Percentiles rank a stretch among this genome's conserved stretches.
Conservation (phyloP, 2,329 filamentous ascomycete genomes). For the Fusarium annulatum region DNA sequence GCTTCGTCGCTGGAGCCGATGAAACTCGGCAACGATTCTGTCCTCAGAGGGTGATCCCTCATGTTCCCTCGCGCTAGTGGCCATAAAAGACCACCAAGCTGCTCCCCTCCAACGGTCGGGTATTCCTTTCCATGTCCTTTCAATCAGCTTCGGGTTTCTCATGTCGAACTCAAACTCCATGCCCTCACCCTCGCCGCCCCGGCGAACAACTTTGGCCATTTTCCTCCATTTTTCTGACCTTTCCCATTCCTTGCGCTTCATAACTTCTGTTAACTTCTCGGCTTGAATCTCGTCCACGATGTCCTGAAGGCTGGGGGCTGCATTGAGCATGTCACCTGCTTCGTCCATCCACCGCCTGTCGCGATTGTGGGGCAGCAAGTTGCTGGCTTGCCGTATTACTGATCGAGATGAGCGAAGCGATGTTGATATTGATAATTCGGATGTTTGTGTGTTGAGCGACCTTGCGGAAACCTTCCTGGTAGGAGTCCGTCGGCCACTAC, state of each 20-base stretch:
- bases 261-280: constrained; percentile 63
- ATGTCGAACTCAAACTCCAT: constrained; percentile 80
- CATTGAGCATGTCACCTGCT: constrained; percentile 73
- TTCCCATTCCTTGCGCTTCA: constrained; percentile 72
- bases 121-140: constrained; percentile 97
- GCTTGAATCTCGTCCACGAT: constrained; percentile 66
- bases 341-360: constrained; percentile 72
- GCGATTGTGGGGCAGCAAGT: constrained; percentile 69
- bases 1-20: constrained; percentile 75
- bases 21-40: constrained; percentile 77
- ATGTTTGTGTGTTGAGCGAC: constrained; percentile 68
- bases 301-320: constrained; percentile 67
- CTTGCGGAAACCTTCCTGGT: constrained; percentile 67
- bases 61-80: constrained; percentile 75
- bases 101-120: constrained; percentile 94
- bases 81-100: constrained; percentile 94
- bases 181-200: constrained; percentile 64
- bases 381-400: constrained; percentile 67
- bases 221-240: constrained; percentile 75
- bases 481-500: constrained; percentile 56
- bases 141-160: constrained; percentile 84
- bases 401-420: constrained; percentile 66
- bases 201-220: constrained; percentile 69
- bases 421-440: constrained; percentile 59
- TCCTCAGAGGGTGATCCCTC: constrained; percentile 73